Evolutionary conservation across 345 rosid species (phyloP).

Genomic region (Hibiscus mutabilis): DNA sequence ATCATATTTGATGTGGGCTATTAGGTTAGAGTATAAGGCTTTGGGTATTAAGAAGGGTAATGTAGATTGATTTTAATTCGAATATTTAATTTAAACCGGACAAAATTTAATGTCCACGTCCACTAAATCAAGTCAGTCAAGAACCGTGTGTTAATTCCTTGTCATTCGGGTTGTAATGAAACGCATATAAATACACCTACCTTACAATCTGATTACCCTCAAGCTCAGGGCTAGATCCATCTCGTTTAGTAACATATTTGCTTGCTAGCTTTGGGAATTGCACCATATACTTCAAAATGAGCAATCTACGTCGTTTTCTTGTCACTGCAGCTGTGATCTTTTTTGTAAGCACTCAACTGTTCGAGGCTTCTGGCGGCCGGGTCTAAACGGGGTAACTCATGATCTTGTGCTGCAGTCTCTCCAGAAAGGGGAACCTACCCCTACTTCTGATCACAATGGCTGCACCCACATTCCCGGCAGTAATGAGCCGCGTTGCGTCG

Average conservation of each 20-base stretch:
- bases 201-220: background rate
- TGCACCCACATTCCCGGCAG: slow-evolving; percentile 14
- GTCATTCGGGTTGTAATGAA: no score
- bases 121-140: no score
- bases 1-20: no score
- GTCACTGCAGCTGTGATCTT: background rate
- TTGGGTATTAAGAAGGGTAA: no score
- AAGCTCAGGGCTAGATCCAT: background rate
- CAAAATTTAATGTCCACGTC: no score
- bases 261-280: no score
- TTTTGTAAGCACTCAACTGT: background rate
- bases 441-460: slow-evolving; percentile 1
- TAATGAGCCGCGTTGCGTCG: slow-evolving; percentile 14
- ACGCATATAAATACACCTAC: background rate
- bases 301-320: no score
- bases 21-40: no score
- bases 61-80: no score
- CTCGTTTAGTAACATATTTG: no score
- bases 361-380: background rate
- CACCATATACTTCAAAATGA: no score
- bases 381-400: background rate
- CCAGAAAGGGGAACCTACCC: slow-evolving; percentile 1
- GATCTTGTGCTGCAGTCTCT: slow-evolving; percentile 2
- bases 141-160: background rate
- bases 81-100: no score